A percentile compares a stretch with the other conserved stretches of the same genome.
Evolutionary conservation across 2,329 filamentous ascomycete genomes (phyloP).

Genomic region (Furcasterigmium sp.): DNA sequence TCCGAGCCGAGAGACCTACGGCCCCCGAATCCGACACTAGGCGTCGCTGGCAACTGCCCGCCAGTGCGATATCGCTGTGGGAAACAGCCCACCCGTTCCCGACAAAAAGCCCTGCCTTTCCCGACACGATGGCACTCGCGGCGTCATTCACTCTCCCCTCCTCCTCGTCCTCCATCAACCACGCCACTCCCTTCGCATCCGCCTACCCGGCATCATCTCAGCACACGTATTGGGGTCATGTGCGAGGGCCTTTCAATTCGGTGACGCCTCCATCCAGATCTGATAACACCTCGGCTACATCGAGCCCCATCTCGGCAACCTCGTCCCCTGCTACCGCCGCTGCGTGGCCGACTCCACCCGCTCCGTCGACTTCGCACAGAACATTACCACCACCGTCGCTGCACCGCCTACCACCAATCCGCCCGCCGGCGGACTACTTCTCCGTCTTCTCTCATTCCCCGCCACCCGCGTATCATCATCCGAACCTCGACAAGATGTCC

Average conservation of each 20-base stretch:
- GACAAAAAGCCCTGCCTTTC: conserved; percentile 4
- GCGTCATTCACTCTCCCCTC: conserved; percentile 8
- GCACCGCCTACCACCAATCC: conserved; percentile 10
- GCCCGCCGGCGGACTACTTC: conserved; percentile 10
- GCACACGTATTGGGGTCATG: conserved; percentile 3
- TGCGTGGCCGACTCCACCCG: conserved; percentile 7
- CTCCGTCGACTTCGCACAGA: conserved; percentile 9
- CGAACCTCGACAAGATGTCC: conserved; percentile 33
- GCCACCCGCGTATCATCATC: conserved; percentile 16
- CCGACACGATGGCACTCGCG: conserved; percentile 11
- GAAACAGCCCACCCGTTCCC: conserved; percentile 2
- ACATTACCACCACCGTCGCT: conserved; percentile 3
- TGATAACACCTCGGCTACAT: conserved; percentile 8
- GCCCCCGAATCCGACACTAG: background rate
- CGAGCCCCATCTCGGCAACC: conserved; percentile 7
- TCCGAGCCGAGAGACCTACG: conserved; percentile 1
- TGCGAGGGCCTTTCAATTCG: conserved; percentile 1
- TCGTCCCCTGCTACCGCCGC: conserved; percentile 6
- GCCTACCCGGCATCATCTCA: conserved; percentile 4
- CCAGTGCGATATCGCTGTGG: conserved; percentile 4
- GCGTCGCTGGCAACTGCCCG: background rate
- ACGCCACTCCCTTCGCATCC: conserved; percentile 5
- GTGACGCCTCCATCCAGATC: conserved; percentile 2
- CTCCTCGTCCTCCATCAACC: conserved; percentile 5
- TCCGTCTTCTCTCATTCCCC: conserved; percentile 20